Evolutionary conservation across 768 basidiomycete species (phyloP), one percentile per base, ranked within the genome.

Genomic region (Mrakia frigida): DNA sequence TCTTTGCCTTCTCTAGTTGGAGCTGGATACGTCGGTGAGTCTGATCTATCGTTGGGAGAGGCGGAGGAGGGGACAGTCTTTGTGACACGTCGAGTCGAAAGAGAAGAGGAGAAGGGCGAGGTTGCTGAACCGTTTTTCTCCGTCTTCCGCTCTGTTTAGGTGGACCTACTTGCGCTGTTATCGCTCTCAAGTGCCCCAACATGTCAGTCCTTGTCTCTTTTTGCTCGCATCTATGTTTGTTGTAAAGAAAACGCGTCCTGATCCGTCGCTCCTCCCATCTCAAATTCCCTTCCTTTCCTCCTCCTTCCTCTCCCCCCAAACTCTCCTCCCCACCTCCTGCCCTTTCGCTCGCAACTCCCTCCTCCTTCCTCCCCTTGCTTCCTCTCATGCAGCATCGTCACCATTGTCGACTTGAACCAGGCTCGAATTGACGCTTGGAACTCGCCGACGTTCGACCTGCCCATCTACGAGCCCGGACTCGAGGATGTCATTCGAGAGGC

Each of bases 381-480:
- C 52, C 52, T 13, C 68, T 33, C 56, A 25, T 50, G 95, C 82
- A 92, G 98, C 85, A 86, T 86, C 61, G 96, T 99, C 82, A 99
- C 94, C 81, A 99, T 99, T 81, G 97, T 98, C 81, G 97, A 99
- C 85, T 87, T 99, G 80, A 98, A 98, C 88, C 87, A 94, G 83
- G 87, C 90, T 77, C 91, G 97, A 78, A 89, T 99, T 84, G 92
- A 93, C 83, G 96, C 95, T 25, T 99, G 97, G 97, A 99, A 99
- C 86, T 84, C 84, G 76, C 84, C 88, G 69, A 88, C 93, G 83
- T 94, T 89, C 83, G 84, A 86, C 50, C 86, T 99, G 28, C 97
- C 97, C 70, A 99, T 99, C 83, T 99, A 97, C 84, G 97, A 99
- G 83, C 97, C 97, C 7, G 96, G 97, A 67, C 89, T 99, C 14